phyloP scores from a whole-genome alignment of 345 rosid species.

The Euclidium syriacum region DNA sequence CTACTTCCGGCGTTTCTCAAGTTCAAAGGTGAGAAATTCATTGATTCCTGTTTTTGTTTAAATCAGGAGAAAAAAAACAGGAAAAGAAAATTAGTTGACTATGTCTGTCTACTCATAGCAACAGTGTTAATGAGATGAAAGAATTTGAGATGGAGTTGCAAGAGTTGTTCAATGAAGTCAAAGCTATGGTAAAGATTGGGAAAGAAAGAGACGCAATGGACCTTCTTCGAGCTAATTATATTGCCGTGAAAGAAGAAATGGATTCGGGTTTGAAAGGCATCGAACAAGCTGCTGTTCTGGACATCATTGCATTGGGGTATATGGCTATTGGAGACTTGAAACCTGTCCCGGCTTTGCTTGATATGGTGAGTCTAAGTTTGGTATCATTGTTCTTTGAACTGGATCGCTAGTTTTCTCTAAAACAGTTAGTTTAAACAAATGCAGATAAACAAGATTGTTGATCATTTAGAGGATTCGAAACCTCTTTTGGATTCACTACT shows the following conservation, averaged over 20 bases:
- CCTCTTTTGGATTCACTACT: constrained; percentile 67
- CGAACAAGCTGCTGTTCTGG: constrained; percentile 76
- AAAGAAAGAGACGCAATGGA: constrained; percentile 55
- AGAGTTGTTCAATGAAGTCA: constrained; percentile 66
- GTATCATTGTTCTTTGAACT: background rate
- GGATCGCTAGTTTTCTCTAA: background rate
- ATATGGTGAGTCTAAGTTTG: constrained; percentile 40
- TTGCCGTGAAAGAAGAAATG: constrained; percentile 63
- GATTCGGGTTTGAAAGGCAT: constrained; percentile 52
- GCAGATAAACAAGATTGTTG: constrained; percentile 66
- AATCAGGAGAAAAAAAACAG: background rate
- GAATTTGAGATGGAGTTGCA: constrained; percentile 67
- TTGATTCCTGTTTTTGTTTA: background rate
- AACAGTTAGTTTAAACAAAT: constrained; percentile 1
- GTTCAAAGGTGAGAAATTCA: constrained; percentile 36
- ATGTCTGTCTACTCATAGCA: constrained; percentile 34
- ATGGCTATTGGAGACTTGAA: constrained; percentile 65
- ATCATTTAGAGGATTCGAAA: constrained; percentile 40
- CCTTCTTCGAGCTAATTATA: constrained; percentile 78
- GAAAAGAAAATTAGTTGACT: constrained; percentile 1
- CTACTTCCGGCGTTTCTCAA: constrained; percentile 36
- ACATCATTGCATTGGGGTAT: constrained; percentile 71
- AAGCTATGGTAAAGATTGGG: constrained; percentile 48
- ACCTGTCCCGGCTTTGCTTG: constrained; percentile 40
- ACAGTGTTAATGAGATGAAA: constrained; percentile 30